Percentiles rank a stretch among this genome's conserved stretches.
Conservation (phyloP, 208 protist genomes). For the Acanthamoeba castellanii region DNA sequence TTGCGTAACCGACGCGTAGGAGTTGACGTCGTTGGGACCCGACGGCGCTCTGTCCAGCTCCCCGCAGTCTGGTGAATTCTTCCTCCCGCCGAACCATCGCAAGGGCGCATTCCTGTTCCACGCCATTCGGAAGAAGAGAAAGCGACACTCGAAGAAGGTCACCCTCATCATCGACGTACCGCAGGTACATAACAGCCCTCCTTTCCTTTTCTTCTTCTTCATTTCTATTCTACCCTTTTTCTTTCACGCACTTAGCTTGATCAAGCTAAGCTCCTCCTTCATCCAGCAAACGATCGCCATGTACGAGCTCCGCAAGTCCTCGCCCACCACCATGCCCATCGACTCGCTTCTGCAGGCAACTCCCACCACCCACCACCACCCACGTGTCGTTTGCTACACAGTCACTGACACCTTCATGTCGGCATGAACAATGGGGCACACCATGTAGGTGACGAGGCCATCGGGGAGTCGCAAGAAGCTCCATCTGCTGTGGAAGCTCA, state of each 20-base stretch:
- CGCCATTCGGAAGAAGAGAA: constrained; percentile 59
- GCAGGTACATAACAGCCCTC: background rate
- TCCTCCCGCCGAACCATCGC: background rate
- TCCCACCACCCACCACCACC: too few relatives aligned
- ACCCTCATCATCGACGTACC: constrained; percentile 23
- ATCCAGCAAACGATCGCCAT: constrained; percentile 47
- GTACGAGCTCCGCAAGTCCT: background rate
- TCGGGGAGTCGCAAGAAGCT: too few relatives aligned
- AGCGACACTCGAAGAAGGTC: constrained; percentile 47
- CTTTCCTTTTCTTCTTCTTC: background rate
- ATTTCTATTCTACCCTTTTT: too few relatives aligned
- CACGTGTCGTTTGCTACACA: too few relatives aligned
- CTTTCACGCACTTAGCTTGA: too few relatives aligned
- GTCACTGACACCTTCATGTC: too few relatives aligned
- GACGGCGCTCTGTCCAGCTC: background rate
- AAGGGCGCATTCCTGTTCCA: constrained; percentile 9
- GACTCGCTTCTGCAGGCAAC: constrained; percentile 13
- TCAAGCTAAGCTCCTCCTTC: too few relatives aligned
- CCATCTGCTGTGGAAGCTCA: background rate
- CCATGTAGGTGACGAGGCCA: too few relatives aligned
- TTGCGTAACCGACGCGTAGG: background rate
- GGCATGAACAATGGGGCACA: too few relatives aligned
- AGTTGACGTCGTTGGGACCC: too few relatives aligned
- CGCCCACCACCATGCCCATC: constrained; percentile 9
- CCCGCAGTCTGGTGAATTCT: background rate